A percentile compares a stretch with the other conserved stretches of the same genome.
phyloP scores from a whole-genome alignment of 371 early-diverging fungal genomes.

The Nematocida sp. region DNA sequence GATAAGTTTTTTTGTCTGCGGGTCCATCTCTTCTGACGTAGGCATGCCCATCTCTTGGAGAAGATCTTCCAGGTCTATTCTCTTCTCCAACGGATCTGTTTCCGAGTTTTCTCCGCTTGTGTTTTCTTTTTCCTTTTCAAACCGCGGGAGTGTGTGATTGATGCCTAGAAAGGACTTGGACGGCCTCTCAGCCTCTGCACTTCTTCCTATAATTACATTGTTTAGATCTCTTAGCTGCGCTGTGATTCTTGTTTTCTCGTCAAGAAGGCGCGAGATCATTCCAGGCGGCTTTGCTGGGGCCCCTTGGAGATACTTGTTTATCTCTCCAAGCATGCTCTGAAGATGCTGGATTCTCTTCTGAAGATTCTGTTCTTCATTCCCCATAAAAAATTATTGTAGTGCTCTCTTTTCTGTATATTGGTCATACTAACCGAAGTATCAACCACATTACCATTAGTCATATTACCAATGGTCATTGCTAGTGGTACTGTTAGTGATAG shows the following conservation, averaged over 20 bases:
- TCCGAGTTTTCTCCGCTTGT: not conserved
- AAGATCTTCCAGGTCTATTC: constrained; percentile 24
- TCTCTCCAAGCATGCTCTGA: constrained; percentile 49
- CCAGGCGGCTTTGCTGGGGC: constrained; percentile 32
- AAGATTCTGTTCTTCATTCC: constrained; percentile 41
- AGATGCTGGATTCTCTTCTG: constrained; percentile 48
- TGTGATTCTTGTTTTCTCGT: constrained; percentile 40
- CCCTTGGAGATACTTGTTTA: constrained; percentile 45
- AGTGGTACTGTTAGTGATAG: too few species aligned
- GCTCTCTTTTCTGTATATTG: not conserved
- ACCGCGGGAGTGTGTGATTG: not conserved
- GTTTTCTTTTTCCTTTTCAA: constrained; percentile 19
- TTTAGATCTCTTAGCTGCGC: constrained; percentile 48
- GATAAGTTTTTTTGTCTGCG: not conserved
- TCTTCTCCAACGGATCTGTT: constrained; percentile 25
- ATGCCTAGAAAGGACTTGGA: not conserved
- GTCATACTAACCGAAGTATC: too few species aligned
- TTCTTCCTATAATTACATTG: constrained; percentile 1
- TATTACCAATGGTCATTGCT: too few species aligned
- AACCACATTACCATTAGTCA: too few species aligned
- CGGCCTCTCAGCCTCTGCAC: not conserved
- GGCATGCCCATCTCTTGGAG: constrained; percentile 40
- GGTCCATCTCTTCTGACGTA: not conserved
- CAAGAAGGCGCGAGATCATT: constrained; percentile 27
- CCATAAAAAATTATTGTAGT: constrained; percentile 29